Conservation (phyloP, 2,329 filamentous ascomycete genomes). For the Pseudohalonectria lignicola region DNA sequence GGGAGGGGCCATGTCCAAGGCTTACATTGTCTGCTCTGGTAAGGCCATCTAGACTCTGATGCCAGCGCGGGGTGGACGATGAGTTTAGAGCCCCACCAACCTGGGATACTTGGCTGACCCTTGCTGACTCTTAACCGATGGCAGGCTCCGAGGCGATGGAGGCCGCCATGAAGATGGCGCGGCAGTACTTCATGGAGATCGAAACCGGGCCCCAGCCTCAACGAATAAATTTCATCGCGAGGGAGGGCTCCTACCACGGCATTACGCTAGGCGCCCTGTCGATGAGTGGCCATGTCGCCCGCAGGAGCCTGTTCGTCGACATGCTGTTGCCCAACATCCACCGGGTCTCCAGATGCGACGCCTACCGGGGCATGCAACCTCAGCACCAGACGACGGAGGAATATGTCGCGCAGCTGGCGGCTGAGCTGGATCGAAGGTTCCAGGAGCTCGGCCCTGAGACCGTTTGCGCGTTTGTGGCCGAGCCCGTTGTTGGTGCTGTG, state of each 20-base stretch:
- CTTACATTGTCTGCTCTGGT: constrained; percentile 26
- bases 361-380: constrained; percentile 42
- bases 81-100: too few relatives aligned
- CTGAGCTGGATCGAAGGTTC: constrained; percentile 60
- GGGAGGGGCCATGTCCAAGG: constrained; percentile 22
- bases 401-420: constrained; percentile 49
- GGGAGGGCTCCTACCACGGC: constrained; percentile 61
- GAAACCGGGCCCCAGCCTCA: constrained; percentile 33
- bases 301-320: constrained; percentile 51
- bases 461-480: constrained; percentile 62
- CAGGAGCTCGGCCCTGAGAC: constrained; percentile 49
- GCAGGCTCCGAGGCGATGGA: constrained; percentile 55
- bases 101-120: constrained; percentile 11
- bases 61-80: too few relatives aligned
- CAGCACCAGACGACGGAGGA: constrained; percentile 40
- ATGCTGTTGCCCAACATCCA: constrained; percentile 48
- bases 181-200: constrained; percentile 53
- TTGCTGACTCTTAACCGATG: too few relatives aligned
- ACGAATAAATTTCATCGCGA: constrained; percentile 55
- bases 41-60: constrained; percentile 5
- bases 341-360: constrained; percentile 55
- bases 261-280: constrained; percentile 58
- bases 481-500: constrained; percentile 58
- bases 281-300: constrained; percentile 48
- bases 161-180: constrained; percentile 51